Conservation (phyloP, 2,329 filamentous ascomycete genomes). For the Fusarium chuoi region DNA sequence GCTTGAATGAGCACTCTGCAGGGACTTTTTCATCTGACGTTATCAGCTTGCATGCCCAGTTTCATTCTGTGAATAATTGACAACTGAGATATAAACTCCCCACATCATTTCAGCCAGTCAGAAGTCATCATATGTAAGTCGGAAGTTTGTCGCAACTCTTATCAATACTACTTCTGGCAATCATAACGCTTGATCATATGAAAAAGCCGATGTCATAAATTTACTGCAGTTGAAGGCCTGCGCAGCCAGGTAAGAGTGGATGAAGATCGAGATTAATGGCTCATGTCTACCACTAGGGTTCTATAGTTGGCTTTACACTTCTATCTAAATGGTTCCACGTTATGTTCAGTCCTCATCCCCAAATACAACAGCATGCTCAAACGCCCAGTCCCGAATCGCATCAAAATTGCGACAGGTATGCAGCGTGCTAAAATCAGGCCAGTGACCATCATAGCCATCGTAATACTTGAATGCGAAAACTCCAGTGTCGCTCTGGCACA, state of each 20-base stretch:
- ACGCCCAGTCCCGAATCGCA: conserved; percentile 61
- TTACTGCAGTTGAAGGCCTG: accelerated
- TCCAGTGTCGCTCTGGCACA: conserved; percentile 66
- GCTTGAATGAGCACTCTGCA: background rate
- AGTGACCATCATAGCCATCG: conserved; percentile 59
- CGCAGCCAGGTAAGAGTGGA: background rate
- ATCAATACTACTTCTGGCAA: background rate
- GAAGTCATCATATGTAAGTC: accelerated
- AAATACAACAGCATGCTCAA: conserved; percentile 60
- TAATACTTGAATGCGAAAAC: conserved; percentile 64
- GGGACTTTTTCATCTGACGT: background rate
- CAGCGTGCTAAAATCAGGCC: conserved; percentile 64
- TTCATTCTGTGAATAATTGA: background rate
- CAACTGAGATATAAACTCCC: background rate
- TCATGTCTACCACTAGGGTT: background rate
- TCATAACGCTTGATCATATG: background rate
- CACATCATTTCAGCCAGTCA: background rate
- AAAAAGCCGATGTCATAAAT: background rate
- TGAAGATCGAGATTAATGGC: background rate
- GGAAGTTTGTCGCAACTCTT: too few species aligned
- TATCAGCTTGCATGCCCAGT: background rate
- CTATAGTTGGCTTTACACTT: background rate
- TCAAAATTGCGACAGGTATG: conserved; percentile 67
- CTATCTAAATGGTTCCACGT: accelerated
- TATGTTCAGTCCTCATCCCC: conserved; percentile 53